These are phyloP conservation scores for Elsinoe ampelina DNA, from an alignment of 2,329 filamentous ascomycete species.

Conservation along the genomic window DNA sequence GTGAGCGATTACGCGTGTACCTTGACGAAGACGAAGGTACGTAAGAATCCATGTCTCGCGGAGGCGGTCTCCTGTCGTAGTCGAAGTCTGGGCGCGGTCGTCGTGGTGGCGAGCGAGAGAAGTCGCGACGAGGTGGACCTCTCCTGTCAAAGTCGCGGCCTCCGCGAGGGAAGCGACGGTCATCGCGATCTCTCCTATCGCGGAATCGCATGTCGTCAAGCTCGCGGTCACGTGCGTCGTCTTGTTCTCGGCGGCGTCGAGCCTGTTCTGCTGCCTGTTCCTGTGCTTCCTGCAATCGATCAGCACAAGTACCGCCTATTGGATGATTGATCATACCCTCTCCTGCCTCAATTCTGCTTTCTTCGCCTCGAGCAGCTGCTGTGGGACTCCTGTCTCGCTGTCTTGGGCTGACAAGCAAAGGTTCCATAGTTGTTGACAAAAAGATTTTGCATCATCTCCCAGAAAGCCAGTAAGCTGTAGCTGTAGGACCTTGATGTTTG, in stretches of 20 bases:
- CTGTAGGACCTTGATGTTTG: slow-evolving; percentile 89
- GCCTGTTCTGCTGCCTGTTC: slow-evolving; percentile 71
- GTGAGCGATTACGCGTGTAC: slow-evolving; percentile 14
- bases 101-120: slow-evolving; percentile 37
- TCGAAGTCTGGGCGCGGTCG: slow-evolving; percentile 41
- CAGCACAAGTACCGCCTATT: background rate
- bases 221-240: slow-evolving; percentile 62
- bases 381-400: slow-evolving; percentile 82
- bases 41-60: slow-evolving; percentile 49
- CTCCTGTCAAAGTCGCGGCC: slow-evolving; percentile 42
- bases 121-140: slow-evolving; percentile 33
- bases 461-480: slow-evolving; percentile 93
- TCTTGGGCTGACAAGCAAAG: slow-evolving; percentile 82
- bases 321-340: slow-evolving; percentile 52
- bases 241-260: slow-evolving; percentile 60
- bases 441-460: slow-evolving; percentile 77
- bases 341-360: slow-evolving; percentile 91
- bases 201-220: slow-evolving; percentile 58
- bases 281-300: slow-evolving; percentile 44
- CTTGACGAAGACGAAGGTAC: slow-evolving; percentile 37
- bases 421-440: slow-evolving; percentile 92
- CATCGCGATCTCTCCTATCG: slow-evolving; percentile 38
- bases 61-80: slow-evolving; percentile 35
- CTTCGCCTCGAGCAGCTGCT: slow-evolving; percentile 91
- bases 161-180: slow-evolving; percentile 30